Evolutionary conservation across 2,329 filamentous ascomycete species (phyloP).

Genomic region (Lojkania enalia): DNA sequence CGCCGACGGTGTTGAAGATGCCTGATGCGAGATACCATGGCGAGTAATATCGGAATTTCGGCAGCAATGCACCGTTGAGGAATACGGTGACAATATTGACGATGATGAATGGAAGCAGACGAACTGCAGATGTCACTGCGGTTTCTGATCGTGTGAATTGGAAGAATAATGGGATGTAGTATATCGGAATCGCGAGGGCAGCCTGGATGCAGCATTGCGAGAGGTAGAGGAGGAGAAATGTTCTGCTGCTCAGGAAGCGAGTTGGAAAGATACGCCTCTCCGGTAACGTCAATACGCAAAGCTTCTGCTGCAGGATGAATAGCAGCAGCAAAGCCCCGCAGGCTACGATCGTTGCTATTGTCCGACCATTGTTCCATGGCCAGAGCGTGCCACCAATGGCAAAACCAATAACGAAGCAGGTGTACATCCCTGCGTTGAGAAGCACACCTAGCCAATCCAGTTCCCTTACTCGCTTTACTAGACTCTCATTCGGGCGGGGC

Average conservation of each 20-base stretch:
- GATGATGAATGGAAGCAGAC: conserved; percentile 30
- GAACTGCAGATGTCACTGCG: conserved; percentile 23
- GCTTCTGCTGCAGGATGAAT: conserved; percentile 53
- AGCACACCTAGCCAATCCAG: conserved; percentile 46
- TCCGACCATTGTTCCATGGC: conserved; percentile 50
- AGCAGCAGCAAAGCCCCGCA: conserved; percentile 48
- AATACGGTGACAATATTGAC: conserved; percentile 20
- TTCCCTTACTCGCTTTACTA: conserved; percentile 5
- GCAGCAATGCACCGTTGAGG: conserved; percentile 21
- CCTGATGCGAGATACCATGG: conserved; percentile 34
- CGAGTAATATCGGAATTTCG: conserved; percentile 21
- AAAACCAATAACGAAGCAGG: conserved; percentile 53
- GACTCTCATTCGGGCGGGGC: conserved; percentile 1
- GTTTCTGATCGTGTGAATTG: conserved; percentile 24
- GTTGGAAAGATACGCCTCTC: conserved; percentile 55
- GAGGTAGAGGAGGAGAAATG: conserved; percentile 14
- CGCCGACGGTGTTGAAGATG: conserved; percentile 41
- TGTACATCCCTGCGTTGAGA: conserved; percentile 50
- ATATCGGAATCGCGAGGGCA: conserved; percentile 44
- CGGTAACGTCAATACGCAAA: conserved; percentile 49
- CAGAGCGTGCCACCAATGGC: conserved; percentile 56
- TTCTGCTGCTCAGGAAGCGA: conserved; percentile 45
- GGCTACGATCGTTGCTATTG: conserved; percentile 53
- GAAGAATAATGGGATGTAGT: conserved; percentile 35
- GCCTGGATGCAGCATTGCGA: conserved; percentile 19